phyloP scores from a whole-genome alignment of 257 asterid species.

The Sherardia arvensis region DNA sequence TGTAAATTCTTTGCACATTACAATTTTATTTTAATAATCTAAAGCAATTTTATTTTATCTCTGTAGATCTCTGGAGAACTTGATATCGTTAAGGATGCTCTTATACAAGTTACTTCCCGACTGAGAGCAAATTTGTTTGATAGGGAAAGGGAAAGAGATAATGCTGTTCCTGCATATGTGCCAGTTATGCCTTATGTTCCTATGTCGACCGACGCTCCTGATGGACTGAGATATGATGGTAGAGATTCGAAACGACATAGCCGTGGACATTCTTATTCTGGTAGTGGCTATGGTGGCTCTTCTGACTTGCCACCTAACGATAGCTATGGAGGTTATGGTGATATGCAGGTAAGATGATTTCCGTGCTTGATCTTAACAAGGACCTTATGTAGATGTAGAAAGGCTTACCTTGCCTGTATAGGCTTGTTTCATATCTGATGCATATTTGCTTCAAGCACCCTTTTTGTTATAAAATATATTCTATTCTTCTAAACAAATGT shows the following conservation, averaged over 20 bases:
- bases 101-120: constrained; percentile 79
- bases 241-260: constrained; percentile 65
- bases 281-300: constrained; percentile 60
- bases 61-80: constrained; percentile 83
- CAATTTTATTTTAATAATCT: not conserved
- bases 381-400: too few species aligned
- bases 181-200: constrained; percentile 84
- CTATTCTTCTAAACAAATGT: not conserved
- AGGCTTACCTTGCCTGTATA: not conserved
- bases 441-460: too few species aligned
- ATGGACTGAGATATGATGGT: constrained; percentile 51
- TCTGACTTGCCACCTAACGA: constrained; percentile 52
- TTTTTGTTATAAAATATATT: too few species aligned
- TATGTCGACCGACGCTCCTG: constrained; percentile 56
- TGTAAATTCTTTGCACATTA: too few species aligned
- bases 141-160: constrained; percentile 93
- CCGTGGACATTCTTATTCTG: constrained; percentile 63
- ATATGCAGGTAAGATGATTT: constrained; percentile 42
- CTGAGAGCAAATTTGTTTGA: constrained; percentile 88
- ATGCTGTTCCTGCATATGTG: constrained; percentile 55
- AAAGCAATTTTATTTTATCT: not conserved
- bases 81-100: constrained; percentile 80
- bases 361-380: not conserved
- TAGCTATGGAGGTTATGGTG: constrained; percentile 55
- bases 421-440: too few species aligned